phyloP scores from a whole-genome alignment of 768 basidiomycete genomes.

The Podaxis rugospora region DNA sequence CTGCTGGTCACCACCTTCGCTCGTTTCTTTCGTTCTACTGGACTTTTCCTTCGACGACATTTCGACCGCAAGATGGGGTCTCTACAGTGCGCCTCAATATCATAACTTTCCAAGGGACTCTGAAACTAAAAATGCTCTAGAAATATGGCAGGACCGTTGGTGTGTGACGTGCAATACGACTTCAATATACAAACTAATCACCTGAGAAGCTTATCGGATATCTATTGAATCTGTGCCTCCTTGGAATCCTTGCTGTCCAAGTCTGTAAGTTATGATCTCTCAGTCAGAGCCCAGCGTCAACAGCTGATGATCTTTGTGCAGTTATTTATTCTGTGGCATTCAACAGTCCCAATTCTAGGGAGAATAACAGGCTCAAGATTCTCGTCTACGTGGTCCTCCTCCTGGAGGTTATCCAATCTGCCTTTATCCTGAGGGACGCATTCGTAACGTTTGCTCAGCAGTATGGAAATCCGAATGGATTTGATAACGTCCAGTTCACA shows the following conservation, averaged over 20 bases:
- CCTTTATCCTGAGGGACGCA: constrained; percentile 20
- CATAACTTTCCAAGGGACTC: no score
- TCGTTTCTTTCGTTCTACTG: no score
- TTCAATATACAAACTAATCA: not conserved
- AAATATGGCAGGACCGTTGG: constrained; percentile 4
- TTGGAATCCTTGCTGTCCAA: constrained; percentile 27
- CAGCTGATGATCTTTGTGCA: constrained; percentile 6
- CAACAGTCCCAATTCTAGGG: constrained; percentile 17
- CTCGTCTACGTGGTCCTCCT: constrained; percentile 22
- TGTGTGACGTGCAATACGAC: not conserved
- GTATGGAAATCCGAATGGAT: constrained; percentile 20
- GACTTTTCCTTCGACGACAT: no score
- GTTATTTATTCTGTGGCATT: constrained; percentile 29
- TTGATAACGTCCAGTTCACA: constrained; percentile 18
- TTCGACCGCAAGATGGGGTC: not conserved
- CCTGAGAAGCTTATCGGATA: constrained; percentile 20
- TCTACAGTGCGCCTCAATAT: not conserved
- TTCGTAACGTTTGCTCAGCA: constrained; percentile 22
- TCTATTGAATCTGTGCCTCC: constrained; percentile 25
- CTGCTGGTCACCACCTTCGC: no score
- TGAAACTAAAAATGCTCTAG: not conserved
- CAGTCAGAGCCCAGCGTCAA: not conserved
- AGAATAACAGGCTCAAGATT: constrained; percentile 22
- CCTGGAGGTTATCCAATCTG: constrained; percentile 25
- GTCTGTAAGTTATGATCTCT: constrained; percentile 22